Evolutionary conservation across 495 filamentous ascomycete genomes (phyloP).

Genomic region (Penicillium parvum): DNA sequence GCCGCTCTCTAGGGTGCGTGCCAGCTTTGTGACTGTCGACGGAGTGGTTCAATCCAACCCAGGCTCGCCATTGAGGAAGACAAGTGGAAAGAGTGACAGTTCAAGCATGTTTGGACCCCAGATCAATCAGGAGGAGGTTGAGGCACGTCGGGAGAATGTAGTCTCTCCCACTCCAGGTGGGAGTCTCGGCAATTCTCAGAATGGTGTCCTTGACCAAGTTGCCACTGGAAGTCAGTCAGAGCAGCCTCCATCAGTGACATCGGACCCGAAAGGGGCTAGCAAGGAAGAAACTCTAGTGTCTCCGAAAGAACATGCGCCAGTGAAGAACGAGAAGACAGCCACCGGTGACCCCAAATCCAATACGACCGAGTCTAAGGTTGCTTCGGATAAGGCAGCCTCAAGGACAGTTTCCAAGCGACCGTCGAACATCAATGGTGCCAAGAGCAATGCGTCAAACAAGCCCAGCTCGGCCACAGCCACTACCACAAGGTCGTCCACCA

Average conservation of each 20-base stretch:
- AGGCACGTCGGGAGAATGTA: conserved; percentile 26
- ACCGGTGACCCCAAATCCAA: conserved; percentile 4
- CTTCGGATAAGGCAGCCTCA: conserved; percentile 21
- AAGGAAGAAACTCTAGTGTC: conserved; percentile 7
- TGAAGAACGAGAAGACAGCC: conserved; percentile 18
- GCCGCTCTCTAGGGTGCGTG: conserved; percentile 72
- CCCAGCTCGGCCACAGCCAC: conserved; percentile 16
- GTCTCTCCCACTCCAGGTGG: conserved; percentile 26
- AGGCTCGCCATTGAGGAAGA: conserved; percentile 33
- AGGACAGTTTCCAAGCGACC: conserved; percentile 39
- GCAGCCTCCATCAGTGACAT: background rate
- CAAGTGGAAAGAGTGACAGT: conserved; percentile 32
- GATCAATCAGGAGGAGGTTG: conserved; percentile 33
- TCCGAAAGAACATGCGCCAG: conserved; percentile 13
- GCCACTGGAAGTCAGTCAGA: conserved; percentile 5
- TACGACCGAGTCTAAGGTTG: conserved; percentile 9
- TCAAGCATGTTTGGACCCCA: conserved; percentile 30
- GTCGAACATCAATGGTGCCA: conserved; percentile 38
- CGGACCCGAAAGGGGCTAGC: conserved; percentile 1
- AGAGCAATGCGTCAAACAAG: conserved; percentile 31
- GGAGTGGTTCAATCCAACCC: conserved; percentile 32
- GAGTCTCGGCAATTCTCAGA: conserved; percentile 12
- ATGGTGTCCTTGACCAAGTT: conserved; percentile 12
- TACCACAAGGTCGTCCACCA: conserved; percentile 22
- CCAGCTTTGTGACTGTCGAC: conserved; percentile 80